Conservation (phyloP, 495 filamentous ascomycete genomes). For the Xanthoparmelia taractica region DNA sequence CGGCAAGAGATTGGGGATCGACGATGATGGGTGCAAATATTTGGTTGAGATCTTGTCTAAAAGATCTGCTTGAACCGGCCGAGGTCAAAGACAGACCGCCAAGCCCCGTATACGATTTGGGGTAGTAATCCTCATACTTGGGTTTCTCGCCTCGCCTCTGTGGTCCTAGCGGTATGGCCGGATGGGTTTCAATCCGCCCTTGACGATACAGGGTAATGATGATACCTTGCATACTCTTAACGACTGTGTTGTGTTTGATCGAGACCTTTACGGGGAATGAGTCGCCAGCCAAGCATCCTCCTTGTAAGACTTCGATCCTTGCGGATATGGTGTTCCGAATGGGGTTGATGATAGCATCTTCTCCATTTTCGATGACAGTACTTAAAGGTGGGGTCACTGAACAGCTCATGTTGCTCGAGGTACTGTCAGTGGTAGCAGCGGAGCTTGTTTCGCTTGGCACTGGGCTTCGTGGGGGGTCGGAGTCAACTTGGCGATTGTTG, state of each 20-base stretch:
- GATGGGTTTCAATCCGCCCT: conserved; percentile 83
- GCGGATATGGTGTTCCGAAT: conserved; percentile 60
- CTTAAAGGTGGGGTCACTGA: conserved; percentile 12
- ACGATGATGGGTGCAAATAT: conserved; percentile 79
- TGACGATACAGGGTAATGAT: conserved; percentile 90
- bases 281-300: conserved; percentile 82
- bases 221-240: conserved; percentile 84
- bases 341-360: conserved; percentile 7
- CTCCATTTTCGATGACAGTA: conserved; percentile 29
- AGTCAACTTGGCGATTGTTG: conserved; percentile 17
- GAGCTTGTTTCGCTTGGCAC: conserved; percentile 57
- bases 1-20: conserved; percentile 67
- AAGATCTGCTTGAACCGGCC: conserved; percentile 73
- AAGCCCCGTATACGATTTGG: conserved; percentile 61
- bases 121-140: conserved; percentile 75
- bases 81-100: conserved; percentile 76
- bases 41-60: conserved; percentile 88
- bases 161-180: conserved; percentile 54
- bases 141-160: conserved; percentile 56
- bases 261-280: conserved; percentile 68
- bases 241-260: conserved; percentile 75
- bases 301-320: conserved; percentile 72
- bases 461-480: conserved; percentile 43
- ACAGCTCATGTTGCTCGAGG: conserved; percentile 44
- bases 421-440: conserved; percentile 51